phyloP scores from a whole-genome alignment of 73 alveolate genomes.

The Durusdinium trenchii region DNA sequence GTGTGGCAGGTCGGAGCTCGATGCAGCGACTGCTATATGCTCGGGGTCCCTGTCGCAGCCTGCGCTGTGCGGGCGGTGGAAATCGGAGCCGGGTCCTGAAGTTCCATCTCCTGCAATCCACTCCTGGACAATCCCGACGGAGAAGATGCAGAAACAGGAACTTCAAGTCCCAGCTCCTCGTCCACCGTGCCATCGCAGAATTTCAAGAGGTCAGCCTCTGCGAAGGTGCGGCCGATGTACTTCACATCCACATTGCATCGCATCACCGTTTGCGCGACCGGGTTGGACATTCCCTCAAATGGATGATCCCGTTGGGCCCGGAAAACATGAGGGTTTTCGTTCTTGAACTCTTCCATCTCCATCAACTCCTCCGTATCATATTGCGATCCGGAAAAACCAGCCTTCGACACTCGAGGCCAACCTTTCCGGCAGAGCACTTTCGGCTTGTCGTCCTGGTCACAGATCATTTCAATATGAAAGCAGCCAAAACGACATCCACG shows the following conservation, averaged over 20 bases:
- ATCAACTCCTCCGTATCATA: neutral
- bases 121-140: no score
- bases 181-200: no score
- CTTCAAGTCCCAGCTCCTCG: no score
- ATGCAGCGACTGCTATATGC: no score
- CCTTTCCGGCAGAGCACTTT: neutral
- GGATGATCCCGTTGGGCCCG: slow-evolving; percentile 23
- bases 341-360: neutral
- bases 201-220: neutral
- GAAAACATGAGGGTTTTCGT: slow-evolving; percentile 19
- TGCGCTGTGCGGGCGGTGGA: neutral
- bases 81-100: neutral
- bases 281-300: neutral
- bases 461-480: neutral
- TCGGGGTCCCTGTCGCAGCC: neutral
- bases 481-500: slow-evolving; percentile 26
- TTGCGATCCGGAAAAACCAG: neutral
- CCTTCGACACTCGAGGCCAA: slow-evolving; percentile 27
- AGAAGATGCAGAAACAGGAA: no score
- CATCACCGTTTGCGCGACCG: neutral
- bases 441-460: neutral
- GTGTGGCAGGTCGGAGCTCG: no score
- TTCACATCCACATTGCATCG: slow-evolving; percentile 24
- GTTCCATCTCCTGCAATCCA: no score
- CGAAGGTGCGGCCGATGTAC: neutral